These are phyloP conservation scores for Aspergillus cristatus DNA, from an alignment of 495 filamentous ascomycete genomes.

Conservation along the genomic window DNA sequence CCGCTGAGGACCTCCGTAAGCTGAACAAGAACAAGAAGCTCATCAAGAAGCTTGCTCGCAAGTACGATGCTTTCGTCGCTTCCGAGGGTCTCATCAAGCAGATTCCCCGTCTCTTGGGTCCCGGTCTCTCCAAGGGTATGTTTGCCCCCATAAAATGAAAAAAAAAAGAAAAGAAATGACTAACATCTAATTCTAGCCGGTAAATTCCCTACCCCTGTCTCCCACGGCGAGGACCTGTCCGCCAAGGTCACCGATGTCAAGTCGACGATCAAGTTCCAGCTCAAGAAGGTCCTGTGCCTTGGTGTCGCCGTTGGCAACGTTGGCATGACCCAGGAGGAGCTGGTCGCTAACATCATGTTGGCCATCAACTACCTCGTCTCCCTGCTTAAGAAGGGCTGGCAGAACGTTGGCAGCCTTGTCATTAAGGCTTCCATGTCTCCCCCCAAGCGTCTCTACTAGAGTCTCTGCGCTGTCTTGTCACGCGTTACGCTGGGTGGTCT, in stretches of 20 bases:
- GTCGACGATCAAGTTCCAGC: slow-evolving; percentile 99
- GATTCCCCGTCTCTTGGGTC: slow-evolving; percentile 97
- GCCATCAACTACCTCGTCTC: slow-evolving; percentile 99
- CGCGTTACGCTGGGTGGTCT: slow-evolving; percentile 18
- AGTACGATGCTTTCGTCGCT: slow-evolving; percentile 98
- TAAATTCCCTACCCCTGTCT: slow-evolving; percentile 98
- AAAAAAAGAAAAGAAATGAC: background rate
- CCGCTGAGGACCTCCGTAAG: slow-evolving; percentile 97
- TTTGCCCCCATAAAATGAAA: slow-evolving; percentile 4
- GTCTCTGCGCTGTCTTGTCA: slow-evolving; percentile 18
- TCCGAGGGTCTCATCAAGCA: slow-evolving; percentile 97
- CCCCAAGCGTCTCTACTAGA: slow-evolving; percentile 91
- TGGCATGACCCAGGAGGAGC: slow-evolving; percentile 90
- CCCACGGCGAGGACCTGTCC: slow-evolving; percentile 85
- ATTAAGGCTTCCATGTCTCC: slow-evolving; percentile 99
- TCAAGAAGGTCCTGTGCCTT: slow-evolving; percentile 99
- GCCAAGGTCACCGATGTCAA: slow-evolving; percentile 97
- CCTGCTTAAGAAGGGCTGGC: slow-evolving; percentile 99
- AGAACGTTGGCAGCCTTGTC: slow-evolving; percentile 98
- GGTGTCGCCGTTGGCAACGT: slow-evolving; percentile 98
- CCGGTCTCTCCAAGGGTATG: slow-evolving; percentile 94
- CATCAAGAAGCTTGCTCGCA: slow-evolving; percentile 99
- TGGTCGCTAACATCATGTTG: slow-evolving; percentile 94
- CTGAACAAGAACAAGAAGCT: slow-evolving; percentile 99
- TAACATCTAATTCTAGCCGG: slow-evolving; percentile 52